A percentile compares a stretch with the other conserved stretches of the same genome.
phyloP scores from a whole-genome alignment of 2,329 filamentous ascomycete genomes.

The Sporothrix pseudoabietina region DNA sequence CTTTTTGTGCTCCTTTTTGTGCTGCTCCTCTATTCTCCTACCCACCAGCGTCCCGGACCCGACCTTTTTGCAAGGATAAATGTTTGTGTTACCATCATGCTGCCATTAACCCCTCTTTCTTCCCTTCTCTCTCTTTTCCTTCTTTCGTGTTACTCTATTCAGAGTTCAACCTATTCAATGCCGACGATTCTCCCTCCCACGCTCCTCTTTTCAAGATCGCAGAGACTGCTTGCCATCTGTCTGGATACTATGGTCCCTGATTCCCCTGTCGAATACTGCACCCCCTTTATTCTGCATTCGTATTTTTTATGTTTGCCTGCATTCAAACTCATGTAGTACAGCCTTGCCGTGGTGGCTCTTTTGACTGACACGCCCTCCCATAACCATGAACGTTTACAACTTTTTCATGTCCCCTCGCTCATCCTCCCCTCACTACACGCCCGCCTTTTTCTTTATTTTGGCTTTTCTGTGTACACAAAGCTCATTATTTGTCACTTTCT shows the following conservation, averaged over 20 bases:
- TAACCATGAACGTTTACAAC: background rate
- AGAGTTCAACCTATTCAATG: background rate
- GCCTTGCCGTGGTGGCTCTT: background rate
- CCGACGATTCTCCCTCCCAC: background rate
- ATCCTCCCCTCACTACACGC: background rate
- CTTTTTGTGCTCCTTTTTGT: background rate
- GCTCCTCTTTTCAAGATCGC: background rate
- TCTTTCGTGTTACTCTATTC: background rate
- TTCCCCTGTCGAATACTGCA: background rate
- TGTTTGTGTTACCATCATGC: slow-evolving; percentile 5
- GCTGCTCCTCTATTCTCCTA: background rate
- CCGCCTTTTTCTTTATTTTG: background rate
- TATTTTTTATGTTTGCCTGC: background rate
- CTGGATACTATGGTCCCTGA: background rate
- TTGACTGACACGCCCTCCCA: background rate
- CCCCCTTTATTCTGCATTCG: background rate
- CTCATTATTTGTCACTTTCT: background rate
- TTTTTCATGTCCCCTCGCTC: background rate
- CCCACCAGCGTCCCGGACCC: slow-evolving; percentile 1
- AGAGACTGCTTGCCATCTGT: background rate
- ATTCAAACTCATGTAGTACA: background rate
- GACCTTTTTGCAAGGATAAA: background rate
- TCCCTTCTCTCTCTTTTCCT: background rate
- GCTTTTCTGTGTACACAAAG: background rate
- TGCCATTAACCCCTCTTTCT: background rate